A percentile compares a stretch with the other conserved stretches of the same genome.
Conservation (phyloP, 2,329 filamentous ascomycete genomes). For the Thelonectria rubi region DNA sequence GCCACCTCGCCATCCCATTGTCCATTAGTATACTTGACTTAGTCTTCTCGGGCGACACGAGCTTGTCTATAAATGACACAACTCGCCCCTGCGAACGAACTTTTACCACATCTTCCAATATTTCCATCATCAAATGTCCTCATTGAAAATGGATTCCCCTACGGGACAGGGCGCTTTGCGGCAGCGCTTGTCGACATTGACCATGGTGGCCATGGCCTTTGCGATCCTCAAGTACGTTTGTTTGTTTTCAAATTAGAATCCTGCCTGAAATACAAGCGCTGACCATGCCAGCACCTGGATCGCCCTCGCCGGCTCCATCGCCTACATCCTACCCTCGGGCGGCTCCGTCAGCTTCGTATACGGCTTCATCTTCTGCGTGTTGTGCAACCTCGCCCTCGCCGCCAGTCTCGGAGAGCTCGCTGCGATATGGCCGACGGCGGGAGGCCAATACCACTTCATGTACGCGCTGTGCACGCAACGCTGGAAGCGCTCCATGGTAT, state of each 20-base stretch:
- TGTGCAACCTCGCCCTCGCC: constrained; percentile 54
- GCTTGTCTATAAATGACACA: neutral
- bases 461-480: constrained; percentile 50
- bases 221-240: constrained; percentile 51
- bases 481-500: constrained; percentile 51
- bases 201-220: constrained; percentile 55
- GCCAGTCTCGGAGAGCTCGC: constrained; percentile 55
- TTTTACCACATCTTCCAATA: neutral
- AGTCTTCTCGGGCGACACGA: neutral
- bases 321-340: constrained; percentile 53
- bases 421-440: constrained; percentile 57
- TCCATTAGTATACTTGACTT: neutral
- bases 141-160: neutral
- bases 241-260: neutral
- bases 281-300: constrained; percentile 38
- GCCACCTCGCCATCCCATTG: neutral
- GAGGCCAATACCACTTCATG: constrained; percentile 57
- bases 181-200: constrained; percentile 51
- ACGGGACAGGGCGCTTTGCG: constrained; percentile 23
- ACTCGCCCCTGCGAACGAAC: neutral
- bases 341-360: constrained; percentile 55
- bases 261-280: constrained; percentile 25
- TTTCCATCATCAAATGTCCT: neutral
- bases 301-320: constrained; percentile 54
- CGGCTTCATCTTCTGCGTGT: constrained; percentile 56